These are phyloP conservation scores for Sporothrix brunneoviolacea DNA, from an alignment of 2,329 filamentous ascomycete genomes.

Conservation along the genomic window DNA sequence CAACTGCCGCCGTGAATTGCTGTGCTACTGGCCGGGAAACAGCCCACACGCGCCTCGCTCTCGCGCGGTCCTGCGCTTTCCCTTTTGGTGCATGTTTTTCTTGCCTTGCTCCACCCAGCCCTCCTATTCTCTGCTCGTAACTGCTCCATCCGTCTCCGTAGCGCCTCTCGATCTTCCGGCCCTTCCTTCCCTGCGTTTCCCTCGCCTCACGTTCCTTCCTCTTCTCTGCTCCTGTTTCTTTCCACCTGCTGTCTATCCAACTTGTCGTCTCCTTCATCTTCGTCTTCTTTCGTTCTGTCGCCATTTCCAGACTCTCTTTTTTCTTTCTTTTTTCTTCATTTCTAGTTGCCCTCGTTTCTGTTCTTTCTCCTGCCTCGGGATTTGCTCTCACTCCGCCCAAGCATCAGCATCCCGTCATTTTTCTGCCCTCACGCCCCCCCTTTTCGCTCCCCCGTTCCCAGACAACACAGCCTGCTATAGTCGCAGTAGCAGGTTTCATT, in stretches of 20 bases:
- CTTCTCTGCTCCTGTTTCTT: too few relatives aligned
- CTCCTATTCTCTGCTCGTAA: not conserved
- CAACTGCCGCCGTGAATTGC: too few relatives aligned
- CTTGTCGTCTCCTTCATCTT: not conserved
- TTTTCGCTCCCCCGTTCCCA: not conserved
- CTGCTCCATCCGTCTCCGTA: not conserved
- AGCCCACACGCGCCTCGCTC: not conserved
- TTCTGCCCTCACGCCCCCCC: slow-evolving; percentile 7
- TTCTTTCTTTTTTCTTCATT: not conserved
- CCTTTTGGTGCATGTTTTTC: slow-evolving; percentile 2
- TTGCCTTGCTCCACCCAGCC: not conserved
- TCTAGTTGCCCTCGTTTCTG: not conserved
- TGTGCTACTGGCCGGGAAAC: not conserved
- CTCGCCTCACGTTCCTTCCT: too few relatives aligned
- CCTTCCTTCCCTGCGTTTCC: too few relatives aligned
- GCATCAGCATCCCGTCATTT: slow-evolving; percentile 9
- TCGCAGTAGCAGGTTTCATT: slow-evolving; percentile 1
- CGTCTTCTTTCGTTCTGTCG: not conserved
- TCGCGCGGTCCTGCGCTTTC: slow-evolving; percentile 6
- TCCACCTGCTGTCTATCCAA: not conserved
- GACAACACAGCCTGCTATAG: not conserved
- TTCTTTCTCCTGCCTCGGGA: not conserved
- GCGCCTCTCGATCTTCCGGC: too few relatives aligned
- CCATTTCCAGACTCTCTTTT: not conserved
- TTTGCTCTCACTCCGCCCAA: slow-evolving; percentile 4